A percentile compares a stretch with the other conserved stretches of the same genome.
Evolutionary conservation across 2,329 filamentous ascomycete species (phyloP).

Genomic region (Fusarium aywerte): DNA sequence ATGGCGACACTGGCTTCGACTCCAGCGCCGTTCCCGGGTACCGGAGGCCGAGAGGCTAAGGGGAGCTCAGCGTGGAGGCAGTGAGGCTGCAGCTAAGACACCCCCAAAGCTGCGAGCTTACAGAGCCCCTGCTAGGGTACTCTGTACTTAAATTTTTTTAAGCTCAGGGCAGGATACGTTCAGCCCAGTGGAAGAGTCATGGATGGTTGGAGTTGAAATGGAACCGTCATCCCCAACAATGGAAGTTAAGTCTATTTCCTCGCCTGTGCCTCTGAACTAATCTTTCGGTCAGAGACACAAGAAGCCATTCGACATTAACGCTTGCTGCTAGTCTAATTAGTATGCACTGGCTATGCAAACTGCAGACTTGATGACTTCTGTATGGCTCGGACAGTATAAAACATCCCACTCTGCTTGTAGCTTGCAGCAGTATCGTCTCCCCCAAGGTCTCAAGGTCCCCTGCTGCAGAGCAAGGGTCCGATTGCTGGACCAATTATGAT

Average conservation of each 20-base stretch:
- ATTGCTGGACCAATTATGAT: conserved; percentile 16
- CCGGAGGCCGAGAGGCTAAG: conserved; percentile 40
- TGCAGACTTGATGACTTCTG: conserved; percentile 12
- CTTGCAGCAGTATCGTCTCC: conserved; percentile 11
- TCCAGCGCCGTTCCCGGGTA: conserved; percentile 43
- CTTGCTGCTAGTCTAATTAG: not conserved
- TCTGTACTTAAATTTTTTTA: conserved; percentile 2
- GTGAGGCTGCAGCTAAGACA: conserved; percentile 18
- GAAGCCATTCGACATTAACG: conserved; percentile 1
- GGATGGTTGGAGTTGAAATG: conserved; percentile 9
- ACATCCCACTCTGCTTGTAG: conserved; percentile 28
- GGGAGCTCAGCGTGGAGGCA: conserved; percentile 24
- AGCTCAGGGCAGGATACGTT: conserved; percentile 8
- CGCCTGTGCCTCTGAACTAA: conserved; percentile 6
- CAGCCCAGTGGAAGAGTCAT: conserved; percentile 22
- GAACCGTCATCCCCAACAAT: not conserved
- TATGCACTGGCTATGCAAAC: conserved; percentile 17
- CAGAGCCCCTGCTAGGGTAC: not conserved
- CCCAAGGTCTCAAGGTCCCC: conserved; percentile 20
- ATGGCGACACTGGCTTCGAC: conserved; percentile 7
- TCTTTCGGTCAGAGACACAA: conserved; percentile 10
- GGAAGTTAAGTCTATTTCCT: not conserved
- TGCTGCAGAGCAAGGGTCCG: conserved; percentile 27
- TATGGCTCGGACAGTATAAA: conserved; percentile 23
- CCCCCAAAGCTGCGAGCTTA: conserved; percentile 12